Base-by-base conservation (phyloP, 2,329 filamentous ascomycete species). In the Fusarium armeniacum region DNA sequence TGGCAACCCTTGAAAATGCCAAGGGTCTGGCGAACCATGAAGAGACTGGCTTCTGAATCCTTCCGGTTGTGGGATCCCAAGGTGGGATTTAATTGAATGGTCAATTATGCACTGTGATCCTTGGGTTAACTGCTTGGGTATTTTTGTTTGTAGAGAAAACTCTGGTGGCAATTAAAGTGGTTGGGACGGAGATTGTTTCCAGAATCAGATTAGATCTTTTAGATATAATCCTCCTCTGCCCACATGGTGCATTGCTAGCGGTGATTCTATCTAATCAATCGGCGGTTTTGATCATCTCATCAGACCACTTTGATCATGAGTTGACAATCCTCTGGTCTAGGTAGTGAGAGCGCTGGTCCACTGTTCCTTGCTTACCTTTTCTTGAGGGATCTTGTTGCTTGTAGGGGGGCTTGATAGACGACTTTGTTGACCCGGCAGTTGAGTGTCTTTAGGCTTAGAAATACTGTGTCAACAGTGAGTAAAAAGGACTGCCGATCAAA, bases 161-260 rank as follows among this genome's bases (percentile, higher is more conserved):
- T 10, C 24, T 9, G 15, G 36, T 52, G 54, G 46, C 47, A 20
- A 54, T 45, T 26, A 24, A 41, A 32, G 40, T 40, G 56, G 30
- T 35, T 50, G 44, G 46, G 13, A 9, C 56, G 56, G 56, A 59
- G 49, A 32, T 45, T 22, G 40, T 45, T 59, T 44, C 56, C 56
- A 36, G 4, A 55, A 55, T 59, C 56, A 59, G 32, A 55, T 59
- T 59, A 59, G 56, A 59, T 59, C 50, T 59, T 59, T 55, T 59
- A 59, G 56, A 59, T 59, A 55, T 59, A 9, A 38, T 53, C 56
- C 44, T 46, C 41, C 26, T 35, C 15, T 35, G 15, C 50, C 56
- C 56, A 55, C 56, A 55, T 45, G 11, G 49, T 11, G 38, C 22
- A 52, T 30, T 4, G 1, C 26, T 58, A 54, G 56, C 20, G 49